Conservation (phyloP, 768 basidiomycete genomes). For the Daedaleopsis sinensis region DNA sequence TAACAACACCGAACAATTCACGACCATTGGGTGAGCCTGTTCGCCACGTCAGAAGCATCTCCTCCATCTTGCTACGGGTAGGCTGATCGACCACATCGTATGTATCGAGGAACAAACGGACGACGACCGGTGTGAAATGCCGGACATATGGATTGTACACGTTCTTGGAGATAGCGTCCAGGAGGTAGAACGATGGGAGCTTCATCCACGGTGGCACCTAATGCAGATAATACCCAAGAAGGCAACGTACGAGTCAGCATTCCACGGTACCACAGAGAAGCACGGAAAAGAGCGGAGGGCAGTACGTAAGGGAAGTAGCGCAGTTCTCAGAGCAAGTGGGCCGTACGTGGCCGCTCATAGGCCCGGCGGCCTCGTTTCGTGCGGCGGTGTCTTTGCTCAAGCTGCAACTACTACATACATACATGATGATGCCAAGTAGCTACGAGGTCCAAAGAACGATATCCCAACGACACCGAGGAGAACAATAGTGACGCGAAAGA, state of each 20-base stretch:
- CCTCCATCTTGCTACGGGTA: slow-evolving; percentile 95
- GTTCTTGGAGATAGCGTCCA: slow-evolving; percentile 98
- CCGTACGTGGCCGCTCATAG: slow-evolving; percentile 6
- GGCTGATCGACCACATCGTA: slow-evolving; percentile 84
- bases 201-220: slow-evolving; percentile 92
- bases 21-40: slow-evolving; percentile 78
- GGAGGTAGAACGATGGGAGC: slow-evolving; percentile 90
- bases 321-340: slow-evolving; percentile 15
- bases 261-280: slow-evolving; percentile 35
- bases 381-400: slow-evolving; percentile 44
- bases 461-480: neutral
- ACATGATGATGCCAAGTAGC: slow-evolving; percentile 37
- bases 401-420: slow-evolving; percentile 40
- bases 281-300: neutral
- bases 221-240: slow-evolving; percentile 26
- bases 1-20: slow-evolving; percentile 81
- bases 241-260: slow-evolving; percentile 65
- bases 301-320: neutral
- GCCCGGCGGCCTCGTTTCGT: slow-evolving; percentile 4
- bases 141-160: slow-evolving; percentile 91
- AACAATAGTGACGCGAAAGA: neutral
- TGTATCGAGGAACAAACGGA: slow-evolving; percentile 82
- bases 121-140: slow-evolving; percentile 81
- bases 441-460: slow-evolving; percentile 2
- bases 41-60: slow-evolving; percentile 96